phyloP scores from a whole-genome alignment of 2,329 filamentous ascomycete genomes.

The Venturia aucupariae region DNA sequence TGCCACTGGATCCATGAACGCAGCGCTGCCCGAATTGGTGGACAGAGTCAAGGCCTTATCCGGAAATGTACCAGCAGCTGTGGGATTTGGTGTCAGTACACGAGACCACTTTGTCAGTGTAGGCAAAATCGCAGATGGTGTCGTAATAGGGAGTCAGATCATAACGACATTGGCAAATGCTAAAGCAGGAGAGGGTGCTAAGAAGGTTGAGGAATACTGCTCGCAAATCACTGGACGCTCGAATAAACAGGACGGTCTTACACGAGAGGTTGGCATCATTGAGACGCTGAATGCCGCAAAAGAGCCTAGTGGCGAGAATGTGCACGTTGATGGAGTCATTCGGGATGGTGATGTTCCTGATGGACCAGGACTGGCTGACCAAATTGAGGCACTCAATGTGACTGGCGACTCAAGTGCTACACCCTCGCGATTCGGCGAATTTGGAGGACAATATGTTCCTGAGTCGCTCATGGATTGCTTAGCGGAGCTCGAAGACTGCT shows the following conservation, averaged over 20 bases:
- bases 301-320: conserved; percentile 44
- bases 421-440: conserved; percentile 85
- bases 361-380: conserved; percentile 66
- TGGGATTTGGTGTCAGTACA: conserved; percentile 95
- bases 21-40: conserved; percentile 71
- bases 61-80: conserved; percentile 78
- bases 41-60: conserved; percentile 85
- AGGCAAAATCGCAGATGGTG: conserved; percentile 76
- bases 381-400: conserved; percentile 73
- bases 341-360: conserved; percentile 45
- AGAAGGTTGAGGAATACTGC: conserved; percentile 80
- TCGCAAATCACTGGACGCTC: conserved; percentile 57
- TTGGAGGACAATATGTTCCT: conserved; percentile 93
- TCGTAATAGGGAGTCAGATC: conserved; percentile 94
- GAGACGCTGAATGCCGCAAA: conserved; percentile 56
- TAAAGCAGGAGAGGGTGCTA: conserved; percentile 53
- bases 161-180: conserved; percentile 70
- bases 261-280: conserved; percentile 59
- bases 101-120: conserved; percentile 87
- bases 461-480: conserved; percentile 97
- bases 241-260: conserved; percentile 38
- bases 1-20: conserved; percentile 72
- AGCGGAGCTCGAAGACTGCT: conserved; percentile 80
- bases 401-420: conserved; percentile 47
- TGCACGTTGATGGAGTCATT: conserved; percentile 62